These are phyloP conservation scores for Debaryomyces subglobosus DNA, from an alignment of 1,139 yeast species.

Conservation along the genomic window DNA sequence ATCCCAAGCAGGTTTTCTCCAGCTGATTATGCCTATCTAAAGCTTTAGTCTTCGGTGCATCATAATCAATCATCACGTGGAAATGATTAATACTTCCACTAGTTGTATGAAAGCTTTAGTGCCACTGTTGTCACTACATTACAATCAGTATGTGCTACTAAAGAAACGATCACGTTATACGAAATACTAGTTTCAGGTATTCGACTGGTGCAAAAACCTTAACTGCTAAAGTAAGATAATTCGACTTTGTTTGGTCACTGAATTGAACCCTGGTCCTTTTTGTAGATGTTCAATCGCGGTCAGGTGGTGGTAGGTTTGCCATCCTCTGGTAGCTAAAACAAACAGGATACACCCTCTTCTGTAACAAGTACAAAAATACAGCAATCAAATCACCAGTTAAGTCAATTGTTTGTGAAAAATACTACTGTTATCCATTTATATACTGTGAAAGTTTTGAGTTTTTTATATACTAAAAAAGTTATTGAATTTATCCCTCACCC, in stretches of 20 bases:
- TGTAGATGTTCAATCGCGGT: constrained; percentile 3
- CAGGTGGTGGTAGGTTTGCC: constrained; percentile 8
- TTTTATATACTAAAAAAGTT: constrained; percentile 4
- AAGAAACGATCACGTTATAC: not conserved
- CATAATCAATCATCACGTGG: not conserved
- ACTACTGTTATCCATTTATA: constrained; percentile 9
- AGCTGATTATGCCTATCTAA: not conserved
- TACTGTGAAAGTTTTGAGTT: constrained; percentile 3
- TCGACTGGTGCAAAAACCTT: not conserved
- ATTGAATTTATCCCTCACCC: constrained; percentile 7
- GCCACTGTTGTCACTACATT: not conserved
- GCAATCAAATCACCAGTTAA: constrained; percentile 14
- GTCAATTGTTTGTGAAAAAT: constrained; percentile 10
- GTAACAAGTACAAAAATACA: constrained; percentile 2
- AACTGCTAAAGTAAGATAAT: not conserved
- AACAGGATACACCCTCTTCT: not conserved
- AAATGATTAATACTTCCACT: not conserved
- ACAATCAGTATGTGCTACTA: not conserved
- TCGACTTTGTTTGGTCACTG: not conserved
- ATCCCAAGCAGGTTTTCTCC: not conserved
- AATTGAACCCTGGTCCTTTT: constrained; percentile 7
- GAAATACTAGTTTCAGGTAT: not conserved
- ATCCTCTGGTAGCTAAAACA: constrained; percentile 4
- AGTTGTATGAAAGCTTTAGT: not conserved
- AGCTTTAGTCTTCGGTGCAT: not conserved